Base-by-base conservation (phyloP, 768 basidiomycete species). In the Mycena leptocephala region DNA sequence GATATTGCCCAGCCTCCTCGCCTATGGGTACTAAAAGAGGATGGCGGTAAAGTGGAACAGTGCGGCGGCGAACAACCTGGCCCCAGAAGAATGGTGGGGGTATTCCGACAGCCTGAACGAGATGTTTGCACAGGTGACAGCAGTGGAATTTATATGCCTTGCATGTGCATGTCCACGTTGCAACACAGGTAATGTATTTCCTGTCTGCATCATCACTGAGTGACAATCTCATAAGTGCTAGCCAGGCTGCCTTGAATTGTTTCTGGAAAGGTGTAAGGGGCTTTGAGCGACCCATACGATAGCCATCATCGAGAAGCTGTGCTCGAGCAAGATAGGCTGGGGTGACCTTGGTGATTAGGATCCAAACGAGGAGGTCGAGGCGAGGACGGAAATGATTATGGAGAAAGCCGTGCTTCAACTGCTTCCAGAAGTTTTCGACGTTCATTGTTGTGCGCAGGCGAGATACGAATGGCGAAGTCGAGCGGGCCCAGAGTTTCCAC, bases 401-500 rank as follows among this genome's bases (percentile, higher is more conserved):
- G 39, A 81, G 80, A 55, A 56, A 79, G 30, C 76, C 55, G 26
- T 82, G 81, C 53, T 82, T 82, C 6, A 82, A 39, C 39, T 78
- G 79, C 24, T 59, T 59, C 56, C 56, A 59, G 32, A 59, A 59
- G 7, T 59, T 59, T 22, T 59, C 56, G 6, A 59, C 78, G 22
- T 37, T 80, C 81, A 82, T 82, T 1, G 81, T 82, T 0, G 80
- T 81, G 1, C 80, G 72, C 5, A 80, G 70, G 20, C 79, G 75
- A 3, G 80, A 67, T 5, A 82, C 13, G 24, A 64, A 70, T 0
- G 73, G 56, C 1, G 76, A 71, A 0, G 77, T 72, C 3, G 79
- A 82, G 1, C 81, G 73, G 8, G 85, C 84, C 85, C 85, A 86
- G 2, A 86, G 80, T 22, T 62, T 70, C 85, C 85, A 87, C 77